Conservation (phyloP, 2,329 filamentous ascomycete genomes). For the Fusarium sp. region DNA sequence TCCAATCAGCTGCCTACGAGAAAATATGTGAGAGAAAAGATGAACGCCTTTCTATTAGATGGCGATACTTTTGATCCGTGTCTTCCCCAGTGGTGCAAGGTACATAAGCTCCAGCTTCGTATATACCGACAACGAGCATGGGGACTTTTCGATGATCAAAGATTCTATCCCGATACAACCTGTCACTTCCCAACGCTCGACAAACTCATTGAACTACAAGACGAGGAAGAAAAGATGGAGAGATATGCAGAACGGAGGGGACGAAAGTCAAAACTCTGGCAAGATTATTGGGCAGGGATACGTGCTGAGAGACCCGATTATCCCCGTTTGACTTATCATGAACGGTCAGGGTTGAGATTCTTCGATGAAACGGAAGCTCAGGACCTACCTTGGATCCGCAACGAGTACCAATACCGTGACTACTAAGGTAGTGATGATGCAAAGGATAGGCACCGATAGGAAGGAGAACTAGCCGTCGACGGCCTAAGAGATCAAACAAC, state of each 20-base stretch:
- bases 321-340: too few species aligned
- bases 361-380: not conserved
- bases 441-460: too few species aligned
- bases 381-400: not conserved
- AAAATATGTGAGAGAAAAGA: too few species aligned
- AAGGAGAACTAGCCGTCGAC: not conserved
- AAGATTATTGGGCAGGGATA: not conserved
- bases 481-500: not conserved
- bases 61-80: too few species aligned
- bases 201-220: not conserved
- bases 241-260: too few species aligned
- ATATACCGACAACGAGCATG: constrained; percentile 28
- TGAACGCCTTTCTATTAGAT: too few species aligned
- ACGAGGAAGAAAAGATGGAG: too few species aligned
- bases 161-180: not conserved
- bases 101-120: not conserved
- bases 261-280: not conserved
- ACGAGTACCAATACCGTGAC: too few species aligned
- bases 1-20: too few species aligned
- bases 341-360: not conserved
- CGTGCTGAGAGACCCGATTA: too few species aligned
- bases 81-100: fast-evolving
- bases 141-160: constrained; percentile 22
- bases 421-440: too few species aligned
- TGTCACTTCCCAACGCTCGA: not conserved